Evolutionary conservation across 768 basidiomycete species (phyloP).

Genomic region (Serendipita sp.): DNA sequence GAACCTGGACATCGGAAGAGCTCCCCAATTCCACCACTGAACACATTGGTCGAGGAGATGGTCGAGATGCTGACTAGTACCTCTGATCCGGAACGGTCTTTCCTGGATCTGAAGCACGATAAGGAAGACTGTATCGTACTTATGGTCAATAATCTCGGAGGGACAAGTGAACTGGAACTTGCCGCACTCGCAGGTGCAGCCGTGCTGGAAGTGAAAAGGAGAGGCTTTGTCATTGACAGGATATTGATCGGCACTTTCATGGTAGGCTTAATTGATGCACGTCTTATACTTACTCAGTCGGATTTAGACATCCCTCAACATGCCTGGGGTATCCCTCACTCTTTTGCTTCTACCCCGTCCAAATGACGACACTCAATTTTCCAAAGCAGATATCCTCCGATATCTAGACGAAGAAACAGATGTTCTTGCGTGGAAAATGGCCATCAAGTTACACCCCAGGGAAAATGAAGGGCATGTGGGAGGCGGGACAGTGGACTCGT

Average conservation of each 20-base stretch:
- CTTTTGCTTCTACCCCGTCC: constrained; percentile 52
- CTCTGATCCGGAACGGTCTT: constrained; percentile 59
- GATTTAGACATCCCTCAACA: constrained; percentile 68
- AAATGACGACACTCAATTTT: constrained; percentile 20
- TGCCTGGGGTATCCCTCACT: constrained; percentile 83
- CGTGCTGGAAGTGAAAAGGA: constrained; percentile 34
- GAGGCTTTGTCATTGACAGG: constrained; percentile 40
- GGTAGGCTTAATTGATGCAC: constrained; percentile 27
- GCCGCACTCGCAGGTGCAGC: constrained; percentile 40
- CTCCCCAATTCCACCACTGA: constrained; percentile 54
- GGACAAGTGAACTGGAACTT: constrained; percentile 69
- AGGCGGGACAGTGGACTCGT: not conserved
- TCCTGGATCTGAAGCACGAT: constrained; percentile 48
- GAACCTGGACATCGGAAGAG: constrained; percentile 58
- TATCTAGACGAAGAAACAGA: constrained; percentile 52
- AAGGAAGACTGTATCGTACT: constrained; percentile 50
- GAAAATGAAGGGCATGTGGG: not conserved
- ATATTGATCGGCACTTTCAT: constrained; percentile 72
- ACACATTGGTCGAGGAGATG: constrained; percentile 50
- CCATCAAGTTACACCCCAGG: constrained; percentile 16
- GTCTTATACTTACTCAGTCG: constrained; percentile 6
- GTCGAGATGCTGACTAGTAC: constrained; percentile 56
- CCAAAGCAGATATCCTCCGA: constrained; percentile 33
- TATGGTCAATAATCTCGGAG: constrained; percentile 77
- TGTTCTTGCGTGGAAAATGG: constrained; percentile 80